A percentile compares a stretch with the other conserved stretches of the same genome.
Evolutionary conservation across 2,329 filamentous ascomycete species (phyloP).

Genomic region (Rutstroemia sp.): DNA sequence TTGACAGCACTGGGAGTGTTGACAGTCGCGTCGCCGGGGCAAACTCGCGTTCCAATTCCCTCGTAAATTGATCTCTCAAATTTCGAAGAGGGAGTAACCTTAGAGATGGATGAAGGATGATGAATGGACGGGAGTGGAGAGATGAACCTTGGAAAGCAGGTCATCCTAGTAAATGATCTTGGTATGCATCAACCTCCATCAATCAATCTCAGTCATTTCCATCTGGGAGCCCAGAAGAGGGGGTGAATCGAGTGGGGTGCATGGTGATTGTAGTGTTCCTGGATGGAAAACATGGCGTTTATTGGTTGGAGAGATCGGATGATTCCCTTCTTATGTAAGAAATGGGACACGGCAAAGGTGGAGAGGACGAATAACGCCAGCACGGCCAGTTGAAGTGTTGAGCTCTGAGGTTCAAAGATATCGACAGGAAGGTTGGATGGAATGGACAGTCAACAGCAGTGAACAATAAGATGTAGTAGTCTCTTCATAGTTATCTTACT

Average conservation of each 20-base stretch:
- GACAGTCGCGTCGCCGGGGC: constrained; percentile 6
- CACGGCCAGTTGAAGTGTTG: too few relatives aligned
- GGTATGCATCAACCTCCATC: background rate
- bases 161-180: background rate
- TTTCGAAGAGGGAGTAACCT: background rate
- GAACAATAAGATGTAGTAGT: too few relatives aligned
- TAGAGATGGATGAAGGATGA: too few relatives aligned
- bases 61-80: background rate
- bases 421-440: too few relatives aligned
- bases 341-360: background rate
- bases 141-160: background rate
- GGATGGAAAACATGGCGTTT: background rate
- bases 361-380: too few relatives aligned
- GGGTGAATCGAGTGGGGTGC: background rate
- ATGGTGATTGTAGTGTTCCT: background rate
- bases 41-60: background rate
- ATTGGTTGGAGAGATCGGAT: background rate
- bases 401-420: too few relatives aligned
- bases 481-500: too few relatives aligned
- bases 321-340: background rate
- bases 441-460: too few relatives aligned
- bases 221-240: background rate
- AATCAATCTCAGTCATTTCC: background rate
- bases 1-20: background rate
- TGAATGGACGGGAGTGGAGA: too few relatives aligned